Conservation (phyloP, 1,284 basidiomycete genomes). For the Ustilago vetiveriae region DNA sequence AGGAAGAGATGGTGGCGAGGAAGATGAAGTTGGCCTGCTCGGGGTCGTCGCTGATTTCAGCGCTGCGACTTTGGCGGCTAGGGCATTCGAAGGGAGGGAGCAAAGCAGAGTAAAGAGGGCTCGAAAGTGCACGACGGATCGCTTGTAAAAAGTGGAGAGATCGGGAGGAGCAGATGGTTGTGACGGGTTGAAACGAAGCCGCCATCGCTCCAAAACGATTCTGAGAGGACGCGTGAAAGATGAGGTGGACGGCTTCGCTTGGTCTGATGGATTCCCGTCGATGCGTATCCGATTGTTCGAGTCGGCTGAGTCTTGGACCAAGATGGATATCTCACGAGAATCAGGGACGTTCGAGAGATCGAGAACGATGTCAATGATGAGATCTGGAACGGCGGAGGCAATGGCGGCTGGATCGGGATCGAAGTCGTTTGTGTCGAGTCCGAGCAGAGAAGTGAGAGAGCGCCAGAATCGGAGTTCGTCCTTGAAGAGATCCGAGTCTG, state of each 20-base stretch:
- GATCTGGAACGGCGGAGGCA: slow-evolving; percentile 49
- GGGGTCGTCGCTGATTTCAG: slow-evolving; percentile 8
- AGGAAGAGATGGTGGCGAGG: slow-evolving; percentile 7
- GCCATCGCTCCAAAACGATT: slow-evolving; percentile 54
- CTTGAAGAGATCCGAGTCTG: slow-evolving; percentile 64
- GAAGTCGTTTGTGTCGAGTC: slow-evolving; percentile 4
- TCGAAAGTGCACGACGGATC: slow-evolving; percentile 65
- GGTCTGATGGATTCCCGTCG: slow-evolving; percentile 17
- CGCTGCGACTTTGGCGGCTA: slow-evolving; percentile 47
- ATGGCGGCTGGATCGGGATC: background rate
- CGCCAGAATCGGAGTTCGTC: slow-evolving; percentile 66
- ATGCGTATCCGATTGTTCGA: slow-evolving; percentile 11
- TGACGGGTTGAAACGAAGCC: slow-evolving; percentile 27
- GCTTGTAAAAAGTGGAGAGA: slow-evolving; percentile 66
- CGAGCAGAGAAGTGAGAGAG: slow-evolving; percentile 39
- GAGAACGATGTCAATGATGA: slow-evolving; percentile 66
- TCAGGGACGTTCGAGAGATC: slow-evolving; percentile 51
- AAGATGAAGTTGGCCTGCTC: background rate
- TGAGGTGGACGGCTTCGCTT: background rate
- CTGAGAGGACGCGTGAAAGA: slow-evolving; percentile 1
- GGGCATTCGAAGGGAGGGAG: slow-evolving; percentile 54
- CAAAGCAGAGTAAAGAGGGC: slow-evolving; percentile 59
- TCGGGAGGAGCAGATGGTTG: slow-evolving; percentile 39
- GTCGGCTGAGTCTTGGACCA: background rate
- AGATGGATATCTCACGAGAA: slow-evolving; percentile 17